Evolutionary conservation across 371 early-diverging fungal genomes (phyloP).

Genomic region (Circinella umbellata): DNA sequence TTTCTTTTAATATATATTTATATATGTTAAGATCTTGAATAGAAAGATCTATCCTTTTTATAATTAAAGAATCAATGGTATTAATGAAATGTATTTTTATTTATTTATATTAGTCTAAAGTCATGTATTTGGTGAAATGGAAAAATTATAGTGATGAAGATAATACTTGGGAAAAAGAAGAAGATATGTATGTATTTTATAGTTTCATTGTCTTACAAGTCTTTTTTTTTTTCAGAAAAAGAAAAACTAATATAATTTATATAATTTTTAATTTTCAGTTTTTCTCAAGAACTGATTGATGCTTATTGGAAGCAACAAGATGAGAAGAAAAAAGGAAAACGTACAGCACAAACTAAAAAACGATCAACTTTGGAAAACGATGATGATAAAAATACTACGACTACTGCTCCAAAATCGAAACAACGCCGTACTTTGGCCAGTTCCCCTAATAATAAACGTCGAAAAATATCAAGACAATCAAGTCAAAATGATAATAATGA

Average conservation of each 20-base stretch:
- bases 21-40: too few species aligned
- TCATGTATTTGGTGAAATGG: constrained; percentile 42
- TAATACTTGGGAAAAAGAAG: constrained; percentile 41
- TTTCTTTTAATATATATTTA: neutral
- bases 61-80: too few species aligned
- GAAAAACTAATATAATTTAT: neutral
- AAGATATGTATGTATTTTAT: constrained; percentile 25
- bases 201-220: too few species aligned
- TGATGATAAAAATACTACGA: too few species aligned
- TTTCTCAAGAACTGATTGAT: constrained; percentile 8
- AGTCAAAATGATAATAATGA: neutral
- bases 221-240: neutral
- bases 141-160: constrained; percentile 28
- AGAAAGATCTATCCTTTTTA: too few species aligned
- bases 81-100: too few species aligned
- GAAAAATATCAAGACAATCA: neutral
- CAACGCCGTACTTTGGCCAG: too few species aligned
- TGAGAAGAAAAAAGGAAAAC: neutral
- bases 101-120: constrained; percentile 6
- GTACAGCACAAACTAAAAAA: too few species aligned
- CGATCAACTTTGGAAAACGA: too few species aligned
- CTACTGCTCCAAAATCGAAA: neutral
- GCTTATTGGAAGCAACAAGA: constrained; percentile 8
- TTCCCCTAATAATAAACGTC: too few species aligned
- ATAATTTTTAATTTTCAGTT: too few species aligned